phyloP scores from a whole-genome alignment of 1,139 yeast species.

The Candida tetrigidarum region DNA sequence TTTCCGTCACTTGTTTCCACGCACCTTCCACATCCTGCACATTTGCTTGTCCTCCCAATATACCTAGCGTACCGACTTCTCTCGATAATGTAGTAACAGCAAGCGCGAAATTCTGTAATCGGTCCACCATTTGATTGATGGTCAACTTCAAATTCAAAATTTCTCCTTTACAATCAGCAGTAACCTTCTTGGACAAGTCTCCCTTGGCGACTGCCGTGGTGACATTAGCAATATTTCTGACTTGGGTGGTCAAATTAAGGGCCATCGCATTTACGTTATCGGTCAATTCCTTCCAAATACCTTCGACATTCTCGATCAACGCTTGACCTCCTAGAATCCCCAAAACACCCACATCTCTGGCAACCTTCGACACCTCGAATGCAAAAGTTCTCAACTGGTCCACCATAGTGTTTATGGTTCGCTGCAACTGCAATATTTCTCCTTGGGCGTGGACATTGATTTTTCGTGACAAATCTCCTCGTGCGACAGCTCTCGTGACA shows the following conservation, averaged over 20 bases:
- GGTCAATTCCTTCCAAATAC: conserved; percentile 88
- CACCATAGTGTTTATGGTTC: conserved; percentile 85
- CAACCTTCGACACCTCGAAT: conserved; percentile 85
- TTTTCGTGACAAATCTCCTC: conserved; percentile 76
- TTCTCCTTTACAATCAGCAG: conserved; percentile 91
- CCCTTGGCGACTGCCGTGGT: conserved; percentile 95
- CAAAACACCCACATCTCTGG: conserved; percentile 88
- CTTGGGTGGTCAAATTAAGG: conserved; percentile 82
- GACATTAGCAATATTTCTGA: conserved; percentile 86
- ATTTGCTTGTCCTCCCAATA: conserved; percentile 89
- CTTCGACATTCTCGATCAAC: conserved; percentile 79
- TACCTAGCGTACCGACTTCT: conserved; percentile 90
- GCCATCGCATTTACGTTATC: conserved; percentile 95
- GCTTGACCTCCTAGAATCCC: conserved; percentile 92
- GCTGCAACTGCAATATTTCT: conserved; percentile 75
- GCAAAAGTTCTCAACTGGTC: conserved; percentile 88
- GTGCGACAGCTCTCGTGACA: conserved; percentile 83
- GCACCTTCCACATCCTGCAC: conserved; percentile 94
- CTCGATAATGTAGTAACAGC: conserved; percentile 88
- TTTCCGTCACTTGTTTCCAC: conserved; percentile 91
- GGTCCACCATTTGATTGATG: conserved; percentile 85
- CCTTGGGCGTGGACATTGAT: conserved; percentile 88
- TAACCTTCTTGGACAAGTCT: conserved; percentile 81
- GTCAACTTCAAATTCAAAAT: conserved; percentile 80
- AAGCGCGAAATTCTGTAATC: conserved; percentile 84